Evolutionary conservation across 768 basidiomycete genomes (phyloP).

Genomic region (Trametes sanguinea): DNA sequence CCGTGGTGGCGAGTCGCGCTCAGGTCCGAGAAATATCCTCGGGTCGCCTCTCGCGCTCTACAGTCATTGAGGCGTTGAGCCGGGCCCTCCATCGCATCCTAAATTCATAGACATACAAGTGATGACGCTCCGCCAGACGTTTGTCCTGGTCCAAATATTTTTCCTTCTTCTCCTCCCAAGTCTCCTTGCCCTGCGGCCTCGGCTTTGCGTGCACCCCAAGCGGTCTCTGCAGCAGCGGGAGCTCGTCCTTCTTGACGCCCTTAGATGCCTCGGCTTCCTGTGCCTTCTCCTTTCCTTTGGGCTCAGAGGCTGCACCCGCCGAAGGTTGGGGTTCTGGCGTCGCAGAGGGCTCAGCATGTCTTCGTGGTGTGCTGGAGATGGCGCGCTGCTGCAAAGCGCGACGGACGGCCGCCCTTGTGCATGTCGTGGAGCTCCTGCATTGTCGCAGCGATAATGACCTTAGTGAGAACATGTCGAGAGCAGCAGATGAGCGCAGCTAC

Average conservation of each 20-base stretch:
- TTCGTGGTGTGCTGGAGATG: slow-evolving; percentile 2
- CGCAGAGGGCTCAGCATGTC: neutral
- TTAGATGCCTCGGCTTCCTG: neutral
- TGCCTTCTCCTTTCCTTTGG: slow-evolving; percentile 15
- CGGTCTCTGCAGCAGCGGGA: slow-evolving; percentile 58
- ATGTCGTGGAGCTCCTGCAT: neutral
- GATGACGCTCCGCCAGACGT: slow-evolving; percentile 68
- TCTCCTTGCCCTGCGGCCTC: slow-evolving; percentile 56
- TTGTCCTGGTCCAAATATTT: slow-evolving; percentile 74
- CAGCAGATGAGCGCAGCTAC: neutral
- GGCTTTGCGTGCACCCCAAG: slow-evolving; percentile 77
- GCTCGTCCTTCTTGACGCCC: neutral
- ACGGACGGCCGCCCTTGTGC: neutral
- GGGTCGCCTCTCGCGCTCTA: slow-evolving; percentile 64
- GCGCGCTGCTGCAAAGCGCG: neutral
- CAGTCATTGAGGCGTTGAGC: neutral
- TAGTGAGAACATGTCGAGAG: neutral
- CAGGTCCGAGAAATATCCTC: slow-evolving; percentile 88
- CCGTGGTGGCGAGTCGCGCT: slow-evolving; percentile 80
- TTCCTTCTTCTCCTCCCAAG: slow-evolving; percentile 61
- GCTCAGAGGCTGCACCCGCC: neutral
- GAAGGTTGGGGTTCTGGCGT: neutral
- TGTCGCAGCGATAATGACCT: neutral
- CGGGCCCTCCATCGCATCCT: neutral
- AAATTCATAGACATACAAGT: slow-evolving; percentile 41